Conservation (phyloP, 768 basidiomycete genomes). For the Porpolomopsis calyptriformis region DNA sequence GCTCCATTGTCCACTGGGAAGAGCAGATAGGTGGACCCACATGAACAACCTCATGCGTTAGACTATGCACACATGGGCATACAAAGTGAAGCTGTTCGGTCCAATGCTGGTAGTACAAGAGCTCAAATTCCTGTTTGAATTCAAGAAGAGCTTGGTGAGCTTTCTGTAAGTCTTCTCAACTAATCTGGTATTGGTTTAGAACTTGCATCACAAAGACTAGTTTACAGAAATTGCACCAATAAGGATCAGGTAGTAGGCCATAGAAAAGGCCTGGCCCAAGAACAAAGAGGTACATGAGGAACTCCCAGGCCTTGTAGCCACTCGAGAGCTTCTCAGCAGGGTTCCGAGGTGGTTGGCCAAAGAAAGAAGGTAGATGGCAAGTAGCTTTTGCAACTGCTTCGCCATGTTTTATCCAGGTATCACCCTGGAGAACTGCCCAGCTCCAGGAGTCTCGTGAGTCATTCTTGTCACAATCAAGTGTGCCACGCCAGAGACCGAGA, state of each 20-base stretch:
- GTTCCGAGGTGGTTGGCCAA: slow-evolving; percentile 25
- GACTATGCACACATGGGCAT: slow-evolving; percentile 12
- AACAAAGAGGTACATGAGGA: slow-evolving; percentile 7
- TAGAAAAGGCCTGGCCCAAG: slow-evolving; percentile 10
- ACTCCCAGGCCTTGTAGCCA: slow-evolving; percentile 15
- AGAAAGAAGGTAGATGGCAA: slow-evolving; percentile 22
- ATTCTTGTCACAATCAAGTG: slow-evolving; percentile 16
- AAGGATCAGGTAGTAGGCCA: slow-evolving; percentile 4
- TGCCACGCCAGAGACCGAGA: slow-evolving; percentile 12
- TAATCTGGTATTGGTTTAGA: slow-evolving; percentile 7
- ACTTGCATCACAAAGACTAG: slow-evolving; percentile 9
- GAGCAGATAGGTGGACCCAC: slow-evolving; percentile 10
- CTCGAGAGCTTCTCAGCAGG: slow-evolving; percentile 22
- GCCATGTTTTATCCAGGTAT: slow-evolving; percentile 21
- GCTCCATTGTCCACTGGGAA: slow-evolving; percentile 15
- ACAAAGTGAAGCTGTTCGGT: slow-evolving; percentile 13
- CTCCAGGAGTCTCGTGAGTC: slow-evolving; percentile 11
- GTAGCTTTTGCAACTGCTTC: slow-evolving; percentile 14
- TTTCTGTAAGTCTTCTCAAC: not conserved
- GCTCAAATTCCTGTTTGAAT: slow-evolving; percentile 12
- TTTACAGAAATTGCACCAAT: slow-evolving; percentile 12
- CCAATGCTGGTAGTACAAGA: slow-evolving; percentile 13
- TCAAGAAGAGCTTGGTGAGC: slow-evolving; percentile 10
- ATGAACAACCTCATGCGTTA: slow-evolving; percentile 14
- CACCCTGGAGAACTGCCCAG: slow-evolving; percentile 13